Base-by-base conservation (phyloP, 805 yeast species). In the Sugiyamaella qingdaonensis region DNA sequence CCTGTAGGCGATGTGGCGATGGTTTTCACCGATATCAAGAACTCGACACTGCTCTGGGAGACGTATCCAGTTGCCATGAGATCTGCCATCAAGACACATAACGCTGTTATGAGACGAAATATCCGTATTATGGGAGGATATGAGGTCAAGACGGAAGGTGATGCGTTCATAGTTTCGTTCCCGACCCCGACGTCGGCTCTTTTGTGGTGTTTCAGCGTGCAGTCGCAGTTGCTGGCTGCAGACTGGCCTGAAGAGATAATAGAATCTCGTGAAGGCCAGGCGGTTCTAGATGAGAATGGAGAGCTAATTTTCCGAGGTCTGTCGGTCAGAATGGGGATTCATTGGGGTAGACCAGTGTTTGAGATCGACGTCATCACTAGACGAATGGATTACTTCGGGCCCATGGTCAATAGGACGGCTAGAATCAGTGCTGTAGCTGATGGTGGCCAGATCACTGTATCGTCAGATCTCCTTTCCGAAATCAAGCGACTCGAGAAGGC, bases 101-200 rank as follows among this genome's bases (percentile, higher is more conserved):
- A 94, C 66, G 80, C 88, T 19, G 80, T 94, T 31, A 94, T 94
- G 99, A 82, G 99, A 64, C 80, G 98, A 48, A 95, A 89, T 60
- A 72, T 94, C 57, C 79, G 97, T 61, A 84, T 91, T 46, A 88
- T 88, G 65, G 97, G 98, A 34, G 99, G 99, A 1, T 94, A 94
- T 67, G 99, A 94, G 68, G 99, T 94, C 27, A 94, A 94, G 68
- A 94, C 97, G 1, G 99, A 94, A 81, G 99, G 99, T 65, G 99
- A 94, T 76, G 96, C 99, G 0, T 94, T 94, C 62, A 91, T 94
- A 88, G 97, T 94, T 11, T 88, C 97, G 10, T 94, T 94, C 68
- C 96, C 97, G 0, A 85, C 96, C 0, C 92, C 96, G 0, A 81
- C 92, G 0, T 78, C 92, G 16, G 98, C 98, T 0, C 73, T 94